Percentiles rank a stretch among this genome's conserved stretches.
Conservation (phyloP, 73 alveolate genomes). For the Stentor coeruleus region DNA sequence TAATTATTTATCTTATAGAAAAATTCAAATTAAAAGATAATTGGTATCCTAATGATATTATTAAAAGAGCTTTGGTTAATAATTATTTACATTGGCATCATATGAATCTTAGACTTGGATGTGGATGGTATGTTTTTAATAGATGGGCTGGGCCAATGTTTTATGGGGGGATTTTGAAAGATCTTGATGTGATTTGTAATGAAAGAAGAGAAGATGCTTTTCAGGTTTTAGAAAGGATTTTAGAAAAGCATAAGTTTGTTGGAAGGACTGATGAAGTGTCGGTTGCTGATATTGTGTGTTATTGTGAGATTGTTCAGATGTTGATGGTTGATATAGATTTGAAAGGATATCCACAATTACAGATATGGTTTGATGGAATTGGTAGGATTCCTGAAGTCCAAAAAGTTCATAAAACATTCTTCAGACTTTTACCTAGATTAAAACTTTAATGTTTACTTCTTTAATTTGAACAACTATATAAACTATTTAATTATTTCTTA, state of each 20-base stretch:
- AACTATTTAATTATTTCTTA: too few species aligned
- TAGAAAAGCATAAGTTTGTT: too few species aligned
- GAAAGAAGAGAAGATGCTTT: conserved; percentile 4
- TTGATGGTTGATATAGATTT: too few species aligned
- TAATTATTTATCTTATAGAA: conserved; percentile 43
- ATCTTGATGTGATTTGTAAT: too few species aligned
- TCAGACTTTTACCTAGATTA: neutral
- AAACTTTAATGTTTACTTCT: neutral
- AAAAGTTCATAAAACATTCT: neutral
- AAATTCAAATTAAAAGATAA: conserved; percentile 49
- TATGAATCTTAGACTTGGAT: conserved; percentile 33
- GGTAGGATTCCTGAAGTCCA: neutral
- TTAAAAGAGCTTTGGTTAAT: conserved; percentile 44
- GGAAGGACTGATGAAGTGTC: neutral
- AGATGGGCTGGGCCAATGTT: neutral
- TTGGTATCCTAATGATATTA: conserved; percentile 62
- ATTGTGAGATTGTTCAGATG: neutral
- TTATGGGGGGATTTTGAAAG: neutral
- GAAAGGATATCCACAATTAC: neutral
- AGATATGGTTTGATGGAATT: neutral
- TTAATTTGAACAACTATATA: too few species aligned
- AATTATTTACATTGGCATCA: conserved; percentile 71
- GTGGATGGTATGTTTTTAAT: conserved; percentile 12
- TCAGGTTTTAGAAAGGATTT: too few species aligned
- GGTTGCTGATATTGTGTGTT: neutral